Evolutionary conservation across 78 protist genomes (phyloP), one percentile per base, ranked within the genome.

Genomic region (Dictyostelium capitatum): DNA sequence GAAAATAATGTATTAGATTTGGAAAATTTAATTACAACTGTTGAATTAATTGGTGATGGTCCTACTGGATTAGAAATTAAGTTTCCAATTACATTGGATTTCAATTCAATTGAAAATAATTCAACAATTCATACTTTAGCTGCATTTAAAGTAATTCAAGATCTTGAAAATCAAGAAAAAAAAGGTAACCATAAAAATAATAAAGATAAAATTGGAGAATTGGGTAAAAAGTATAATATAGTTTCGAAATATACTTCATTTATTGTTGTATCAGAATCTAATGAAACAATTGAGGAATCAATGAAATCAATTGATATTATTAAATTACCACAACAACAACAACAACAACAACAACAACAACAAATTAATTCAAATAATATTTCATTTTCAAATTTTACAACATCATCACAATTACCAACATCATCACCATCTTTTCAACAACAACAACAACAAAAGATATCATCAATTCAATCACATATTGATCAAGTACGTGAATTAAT

Each of bases 201-300:
- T 54, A 74, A 65, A 51, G 92, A 73, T 7, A 43, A 14, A 50
- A 85, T 85, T 6, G 56, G 57, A 32, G 14, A 30, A 48, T 15
- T 85, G 0, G 46, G 57, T 3, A 85, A 85, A 72, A 43, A 32
- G 47, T 85, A 46, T 48, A 43, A 56, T 41, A 47, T 85, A 43
- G 62, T 85, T 1, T 56, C 77, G 20, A 85, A 73, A 51, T 69
- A 85, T 12, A 85, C 92, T 6, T 73, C 92, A 17, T 85, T n/a
- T 62, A 62, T 85, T 57, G 92, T 85, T 8, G 50, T 75, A 19
- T 10, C 57, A 6, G 56, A 64, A 14, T 51, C 64, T 30, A 83
- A 75, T 25, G 9, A 73, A 69, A 19, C 37, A 6, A 28, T 48
- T 17, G 59, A 28, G 0, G 83, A 85, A 12, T 7, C 92, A 19